Base-by-base conservation (phyloP, 2,329 filamentous ascomycete species). In the Clonostachys byssicola region DNA sequence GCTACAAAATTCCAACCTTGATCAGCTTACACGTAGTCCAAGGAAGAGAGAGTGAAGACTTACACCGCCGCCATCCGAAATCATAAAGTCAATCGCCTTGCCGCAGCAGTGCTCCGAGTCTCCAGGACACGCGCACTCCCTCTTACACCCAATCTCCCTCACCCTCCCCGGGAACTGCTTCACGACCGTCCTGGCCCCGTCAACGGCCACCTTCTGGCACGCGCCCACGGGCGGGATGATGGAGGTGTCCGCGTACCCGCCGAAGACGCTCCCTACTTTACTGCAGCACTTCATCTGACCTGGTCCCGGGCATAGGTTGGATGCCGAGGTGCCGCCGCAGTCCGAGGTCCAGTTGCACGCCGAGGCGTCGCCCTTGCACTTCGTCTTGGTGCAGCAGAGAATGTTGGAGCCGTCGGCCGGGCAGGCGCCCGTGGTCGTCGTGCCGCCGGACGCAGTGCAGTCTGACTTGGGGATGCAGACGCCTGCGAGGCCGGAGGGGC, bases 321-420 rank as follows among this genome's bases (percentile, higher is more conserved):
- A 46, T 16, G 47, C 48, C 12, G 53, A 52, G 20, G 51, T 56
- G 42, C 65, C 66, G 20, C 50, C 59, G 48, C 68, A 72, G 56
- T 70, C 64, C 33, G 59, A 64, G 2, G 51, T 46, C 64, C 63
- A 72, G 48, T 63, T 61, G 49, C 68, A 71, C 17, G 66, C 66
- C 41, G 66, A 67, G 17, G 60, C 58, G 47, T 54, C 58, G 40
- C 55, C 56, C 16, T 34, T 34, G 51, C 70, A 73, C 3, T 50
- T 45, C 5, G 66, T 49, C 51, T 72, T 72, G 53, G 60, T 65
- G 59, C 70, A 73, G 62, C 70, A 73, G 48, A 65, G 64, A 45
- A 74, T 56, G 56, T 65, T 54, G 47, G 55, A 53, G 2, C 63
- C 50, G 49, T 71, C 67, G 17, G 57, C 52, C 6, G 68, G 68